Evolutionary conservation across 768 basidiomycete genomes (phyloP), one percentile per base, ranked within the genome.

Genomic region (Hygrophorus pudorinus): DNA sequence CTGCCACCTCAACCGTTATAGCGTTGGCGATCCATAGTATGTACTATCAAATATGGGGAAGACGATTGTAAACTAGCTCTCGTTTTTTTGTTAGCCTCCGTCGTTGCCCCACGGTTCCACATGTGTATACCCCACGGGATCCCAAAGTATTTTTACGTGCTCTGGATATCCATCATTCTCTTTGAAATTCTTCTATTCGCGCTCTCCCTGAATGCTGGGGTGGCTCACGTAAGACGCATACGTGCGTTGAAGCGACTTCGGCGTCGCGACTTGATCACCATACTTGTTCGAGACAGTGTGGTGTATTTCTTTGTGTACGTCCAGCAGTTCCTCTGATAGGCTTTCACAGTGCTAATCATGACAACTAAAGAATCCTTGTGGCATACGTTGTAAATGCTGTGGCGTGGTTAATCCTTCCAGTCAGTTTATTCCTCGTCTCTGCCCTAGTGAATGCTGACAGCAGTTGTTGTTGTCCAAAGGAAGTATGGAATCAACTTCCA

Each of bases 231-330:
- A 7, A 30, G 40, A 5, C 38, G 44, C 29, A 32, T 45, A 5
- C 41, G 34, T 9, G 50, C 38, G 20, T 38, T 51, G 13, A 27
- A 39, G 4, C 21, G 33, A 14, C 18, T 42, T 17, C 41, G 41
- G 18, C 50, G 38, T 38, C 45, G 37, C 5, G 48, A 60, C 38
- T 51, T 54, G 51, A 47, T 48, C 7, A 49, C 52, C 28, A 7
- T 24, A 24, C 51, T 63, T 18, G 36, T 56, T n/a, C 42, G 52
- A 20, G 59, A 59, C 45, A 56, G 53, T 27, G 38, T 63, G 18
- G 38, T 54, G 17, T 62, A 57, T 50, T 59, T 56, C 35, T 32
- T 50, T 10, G 44, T 63, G 62, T 62, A 49, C 32, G 59, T 46
- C 30, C 30, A 24, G 27, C 20, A n/a, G 11, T 8, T 40, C 14